phyloP scores from a whole-genome alignment of 164 flowering plant species.

The Kalanchoe fedtschenkoi region DNA sequence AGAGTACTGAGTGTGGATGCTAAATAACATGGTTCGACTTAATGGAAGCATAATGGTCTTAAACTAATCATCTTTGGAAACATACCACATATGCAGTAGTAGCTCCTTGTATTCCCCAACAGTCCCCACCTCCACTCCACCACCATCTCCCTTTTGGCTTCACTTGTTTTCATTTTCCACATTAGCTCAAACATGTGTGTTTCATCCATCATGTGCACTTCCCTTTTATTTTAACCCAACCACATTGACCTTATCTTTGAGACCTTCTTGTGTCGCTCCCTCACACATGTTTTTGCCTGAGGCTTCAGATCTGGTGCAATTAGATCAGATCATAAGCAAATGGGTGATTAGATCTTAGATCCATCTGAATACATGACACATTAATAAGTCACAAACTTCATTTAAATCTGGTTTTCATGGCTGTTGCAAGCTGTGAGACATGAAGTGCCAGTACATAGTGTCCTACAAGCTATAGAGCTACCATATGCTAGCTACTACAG shows the following conservation, averaged over 20 bases:
- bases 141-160: background rate
- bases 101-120: slow-evolving; percentile 5
- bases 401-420: background rate
- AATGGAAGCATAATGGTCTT: slow-evolving; percentile 5
- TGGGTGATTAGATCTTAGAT: slow-evolving; percentile 2
- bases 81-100: too few species aligned
- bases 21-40: slow-evolving; percentile 10
- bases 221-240: background rate
- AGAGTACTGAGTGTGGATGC: background rate
- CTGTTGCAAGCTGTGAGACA: background rate
- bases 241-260: slow-evolving; percentile 3
- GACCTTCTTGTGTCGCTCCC: background rate
- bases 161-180: background rate
- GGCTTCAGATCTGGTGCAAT: background rate
- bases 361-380: background rate
- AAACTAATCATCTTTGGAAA: slow-evolving; percentile 4
- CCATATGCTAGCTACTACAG: too few species aligned
- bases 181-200: slow-evolving; percentile 1
- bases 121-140: background rate
- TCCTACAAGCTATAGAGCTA: too few species aligned
- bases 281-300: slow-evolving; percentile 1
- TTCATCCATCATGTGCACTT: slow-evolving; percentile 1
- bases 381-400: background rate
- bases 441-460: background rate
- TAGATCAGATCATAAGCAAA: background rate